Base-by-base conservation (phyloP, 768 basidiomycete genomes). In the Leccinum incarnatum region DNA sequence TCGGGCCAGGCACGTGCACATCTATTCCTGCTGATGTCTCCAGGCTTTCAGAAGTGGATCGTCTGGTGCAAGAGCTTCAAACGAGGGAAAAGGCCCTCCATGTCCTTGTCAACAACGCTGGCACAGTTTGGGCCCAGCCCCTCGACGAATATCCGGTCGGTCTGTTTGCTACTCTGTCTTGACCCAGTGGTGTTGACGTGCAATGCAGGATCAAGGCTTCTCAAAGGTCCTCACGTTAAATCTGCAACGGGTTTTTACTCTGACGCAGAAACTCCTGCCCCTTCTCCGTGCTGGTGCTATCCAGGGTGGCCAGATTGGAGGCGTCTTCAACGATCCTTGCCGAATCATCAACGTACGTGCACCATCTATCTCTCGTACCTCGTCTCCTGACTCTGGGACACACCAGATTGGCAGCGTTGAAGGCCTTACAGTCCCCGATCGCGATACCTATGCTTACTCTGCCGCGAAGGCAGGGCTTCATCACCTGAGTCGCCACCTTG, bases 371-470 rank as follows among this genome's bases (percentile, higher is more conserved):
- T 19, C 23, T 30, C 23, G 8, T n/a, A 36, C 8, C 40, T 25
- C 25, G 8, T 52, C 23, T 53, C 27, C 49, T 32, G 47, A 42
- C n/a, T 48, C 25, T 27, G 17, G 51, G 17, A 8, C 32, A 2
- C 25, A 11, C 46, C 58, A 87, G 84, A 87, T 82, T 62, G 87
- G 81, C 34, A 86, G 83, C 15, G 79, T 88, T 37, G 87, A 88
- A 65, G 86, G 82, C 10, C 62, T 80, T 3, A 63, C 66, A 19
- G 79, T 85, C 4, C 83, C 84, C 2, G 71, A 75, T 23, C 77
- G 82, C 57, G 84, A 88, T 61, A 87, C 86, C 2, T 87, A 84
- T 60, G 83, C 85, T 0, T 87, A 88, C 65, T 80, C 83, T 32
- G 80, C 84, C 4, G 82, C 81, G n/a, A 89, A 89, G 67, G 84